Conservation (phyloP, 176 grass and related monocot species). For the Zea luxurians region DNA sequence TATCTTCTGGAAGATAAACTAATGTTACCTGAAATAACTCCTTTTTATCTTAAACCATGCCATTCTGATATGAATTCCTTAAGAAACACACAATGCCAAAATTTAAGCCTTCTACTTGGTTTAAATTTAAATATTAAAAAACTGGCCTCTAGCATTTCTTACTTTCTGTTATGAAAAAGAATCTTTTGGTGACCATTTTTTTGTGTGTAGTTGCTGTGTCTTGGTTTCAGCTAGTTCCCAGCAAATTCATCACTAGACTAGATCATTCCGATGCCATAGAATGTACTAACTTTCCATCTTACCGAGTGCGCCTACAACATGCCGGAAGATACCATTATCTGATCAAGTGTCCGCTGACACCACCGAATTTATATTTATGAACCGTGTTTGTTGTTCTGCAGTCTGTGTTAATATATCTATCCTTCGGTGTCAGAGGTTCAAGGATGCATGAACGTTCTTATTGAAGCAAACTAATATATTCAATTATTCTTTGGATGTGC, state of each 20-base stretch:
- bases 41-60: not conserved
- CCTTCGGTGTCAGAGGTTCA: not conserved
- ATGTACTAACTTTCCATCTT: not conserved
- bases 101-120: not conserved
- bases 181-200: not conserved
- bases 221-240: slow-evolving; percentile 13
- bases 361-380: not conserved
- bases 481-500: slow-evolving; percentile 23
- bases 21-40: not conserved
- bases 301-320: not conserved
- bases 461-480: slow-evolving; percentile 32
- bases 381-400: not conserved
- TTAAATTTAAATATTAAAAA: not conserved
- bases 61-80: not conserved
- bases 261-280: not conserved
- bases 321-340: not conserved
- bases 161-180: not conserved
- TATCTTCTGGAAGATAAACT: not conserved
- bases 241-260: not conserved
- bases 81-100: not conserved
- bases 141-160: not conserved
- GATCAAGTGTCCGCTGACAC: not conserved
- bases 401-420: slow-evolving; percentile 28
- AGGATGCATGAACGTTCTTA: not conserved
- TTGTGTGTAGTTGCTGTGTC: not conserved